Percentiles rank a stretch among this genome's conserved stretches.
phyloP scores from a whole-genome alignment of 2,329 filamentous ascomycete species.

The Cladosporium austrohemisphaericum region DNA sequence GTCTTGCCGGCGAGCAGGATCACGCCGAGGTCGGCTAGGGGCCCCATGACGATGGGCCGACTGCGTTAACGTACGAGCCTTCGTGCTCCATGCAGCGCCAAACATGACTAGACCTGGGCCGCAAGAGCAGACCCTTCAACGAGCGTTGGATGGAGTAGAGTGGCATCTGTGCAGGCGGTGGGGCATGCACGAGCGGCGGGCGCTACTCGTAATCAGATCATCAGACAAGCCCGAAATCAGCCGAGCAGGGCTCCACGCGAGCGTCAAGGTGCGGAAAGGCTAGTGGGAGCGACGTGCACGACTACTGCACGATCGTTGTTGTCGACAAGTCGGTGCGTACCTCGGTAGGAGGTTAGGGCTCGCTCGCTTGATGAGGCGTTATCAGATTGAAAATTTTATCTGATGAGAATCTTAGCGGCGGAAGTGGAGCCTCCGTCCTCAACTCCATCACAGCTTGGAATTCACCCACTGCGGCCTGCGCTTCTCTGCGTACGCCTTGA shows the following conservation, averaged over 20 bases:
- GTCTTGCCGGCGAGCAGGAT: conserved; percentile 6
- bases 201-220: conserved; percentile 14
- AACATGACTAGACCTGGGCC: conserved; percentile 12
- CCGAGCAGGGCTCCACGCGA: conserved; percentile 7
- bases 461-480: conserved; percentile 48
- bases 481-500: conserved; percentile 52
- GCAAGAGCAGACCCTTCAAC: conserved; percentile 3
- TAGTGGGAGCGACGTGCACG: conserved; percentile 4
- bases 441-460: conserved; percentile 39
- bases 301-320: not conserved
- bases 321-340: no score
- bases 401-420: conserved; percentile 3
- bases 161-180: conserved; percentile 11
- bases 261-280: not conserved
- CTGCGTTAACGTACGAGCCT: not conserved
- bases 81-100: conserved; percentile 10
- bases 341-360: conserved; percentile 10
- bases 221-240: conserved; percentile 11
- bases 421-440: not conserved
- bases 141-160: not conserved
- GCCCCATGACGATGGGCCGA: conserved; percentile 11
- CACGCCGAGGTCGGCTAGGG: conserved; percentile 13
- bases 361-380: not conserved
- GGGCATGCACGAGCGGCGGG: conserved; percentile 3
- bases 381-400: conserved; percentile 8